These are phyloP conservation scores for Corymbia calophylla DNA, from an alignment of 441 rosid genomes.

Conservation along the genomic window DNA sequence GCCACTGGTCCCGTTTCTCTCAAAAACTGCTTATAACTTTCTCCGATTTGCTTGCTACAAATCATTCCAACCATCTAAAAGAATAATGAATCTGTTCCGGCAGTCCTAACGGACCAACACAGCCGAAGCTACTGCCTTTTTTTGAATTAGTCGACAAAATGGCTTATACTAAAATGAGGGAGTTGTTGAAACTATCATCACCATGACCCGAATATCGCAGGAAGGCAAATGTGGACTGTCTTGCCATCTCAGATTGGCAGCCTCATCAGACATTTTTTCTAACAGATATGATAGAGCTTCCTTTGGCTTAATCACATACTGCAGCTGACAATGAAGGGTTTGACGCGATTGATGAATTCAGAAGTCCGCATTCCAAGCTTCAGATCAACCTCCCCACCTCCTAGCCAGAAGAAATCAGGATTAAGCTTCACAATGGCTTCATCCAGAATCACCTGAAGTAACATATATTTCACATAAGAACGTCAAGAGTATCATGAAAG, in stretches of 20 bases:
- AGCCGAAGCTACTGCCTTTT: not conserved
- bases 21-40: not conserved
- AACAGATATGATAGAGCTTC: not conserved
- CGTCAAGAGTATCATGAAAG: not conserved
- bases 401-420: constrained; percentile 84
- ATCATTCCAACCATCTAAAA: not conserved
- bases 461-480: not conserved
- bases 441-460: constrained; percentile 81
- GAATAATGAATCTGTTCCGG: not conserved
- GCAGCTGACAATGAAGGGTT: constrained; percentile 63
- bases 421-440: constrained; percentile 69
- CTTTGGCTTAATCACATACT: constrained; percentile 20
- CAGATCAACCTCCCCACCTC: constrained; percentile 79
- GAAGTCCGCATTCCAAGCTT: constrained; percentile 77
- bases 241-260: not conserved
- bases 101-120: not conserved
- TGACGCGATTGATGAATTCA: constrained; percentile 51
- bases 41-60: not conserved
- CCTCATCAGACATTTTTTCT: not conserved
- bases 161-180: not conserved
- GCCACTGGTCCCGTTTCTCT: not conserved
- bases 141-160: not conserved
- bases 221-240: not conserved
- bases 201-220: not conserved
- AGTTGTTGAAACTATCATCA: not conserved